Conservation (phyloP, 2,329 filamentous ascomycete genomes). For the Pseudogymnoascus sp. region DNA sequence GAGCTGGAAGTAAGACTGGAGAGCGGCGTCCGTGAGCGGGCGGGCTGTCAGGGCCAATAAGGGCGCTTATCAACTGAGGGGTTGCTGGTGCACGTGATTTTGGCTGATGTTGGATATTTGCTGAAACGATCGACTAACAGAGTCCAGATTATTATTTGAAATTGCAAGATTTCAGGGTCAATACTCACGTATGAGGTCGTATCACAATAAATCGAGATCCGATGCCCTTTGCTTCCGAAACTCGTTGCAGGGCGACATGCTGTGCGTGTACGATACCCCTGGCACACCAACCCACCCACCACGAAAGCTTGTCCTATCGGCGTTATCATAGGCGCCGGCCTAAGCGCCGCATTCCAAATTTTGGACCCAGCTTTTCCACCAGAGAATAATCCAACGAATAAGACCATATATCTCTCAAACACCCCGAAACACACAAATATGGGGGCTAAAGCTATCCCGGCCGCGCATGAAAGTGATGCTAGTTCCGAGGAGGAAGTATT, state of each 20-base stretch:
- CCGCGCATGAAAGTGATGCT: neutral
- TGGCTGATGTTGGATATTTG: constrained; percentile 1
- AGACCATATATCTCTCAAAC: constrained; percentile 5
- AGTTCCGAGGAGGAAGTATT: neutral
- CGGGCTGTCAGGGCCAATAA: constrained; percentile 1
- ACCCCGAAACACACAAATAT: constrained; percentile 7
- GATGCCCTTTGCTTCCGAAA: neutral
- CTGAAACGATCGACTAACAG: neutral
- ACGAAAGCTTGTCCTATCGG: constrained; percentile 5
- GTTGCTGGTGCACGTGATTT: neutral
- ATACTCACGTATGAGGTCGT: neutral
- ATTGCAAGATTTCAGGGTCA: neutral
- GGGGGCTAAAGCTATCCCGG: constrained; percentile 2
- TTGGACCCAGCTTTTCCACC: constrained; percentile 6
- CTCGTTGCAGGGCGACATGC: neutral
- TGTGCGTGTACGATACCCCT: constrained; percentile 1
- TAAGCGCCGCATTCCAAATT: constrained; percentile 6
- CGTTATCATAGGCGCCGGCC: constrained; percentile 5
- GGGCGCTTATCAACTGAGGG: constrained; percentile 2
- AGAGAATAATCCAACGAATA: neutral
- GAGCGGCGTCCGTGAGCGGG: neutral
- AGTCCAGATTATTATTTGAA: neutral
- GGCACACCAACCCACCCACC: neutral
- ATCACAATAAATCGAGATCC: neutral
- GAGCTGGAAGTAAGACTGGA: constrained; percentile 5